Percentiles rank a stretch among this genome's conserved stretches.
These are phyloP conservation scores for Stagonosporopsis cucurbitacearum DNA, from an alignment of 2,329 filamentous ascomycete species.

Conservation along the genomic window DNA sequence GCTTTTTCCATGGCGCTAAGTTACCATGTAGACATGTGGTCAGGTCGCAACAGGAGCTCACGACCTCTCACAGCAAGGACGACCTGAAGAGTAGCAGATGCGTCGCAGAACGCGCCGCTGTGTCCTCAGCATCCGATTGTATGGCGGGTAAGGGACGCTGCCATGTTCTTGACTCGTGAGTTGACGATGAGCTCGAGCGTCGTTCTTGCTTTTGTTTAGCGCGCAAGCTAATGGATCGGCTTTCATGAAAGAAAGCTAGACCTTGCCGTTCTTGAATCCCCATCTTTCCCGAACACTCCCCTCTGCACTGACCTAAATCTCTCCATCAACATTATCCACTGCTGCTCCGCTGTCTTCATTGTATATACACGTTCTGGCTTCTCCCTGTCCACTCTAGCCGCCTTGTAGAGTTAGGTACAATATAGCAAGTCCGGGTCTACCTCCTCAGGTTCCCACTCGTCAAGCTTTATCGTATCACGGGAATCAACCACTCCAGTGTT, in stretches of 20 bases:
- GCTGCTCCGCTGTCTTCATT: background rate
- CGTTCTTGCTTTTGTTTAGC: slow-evolving; percentile 8
- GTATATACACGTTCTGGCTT: background rate
- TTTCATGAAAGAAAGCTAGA: slow-evolving; percentile 1
- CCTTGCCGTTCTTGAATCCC: background rate
- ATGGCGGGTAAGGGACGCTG: background rate
- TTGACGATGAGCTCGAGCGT: slow-evolving; percentile 8
- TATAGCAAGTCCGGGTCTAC: background rate
- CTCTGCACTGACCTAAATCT: background rate
- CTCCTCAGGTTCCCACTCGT: slow-evolving; percentile 10
- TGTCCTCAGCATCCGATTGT: background rate
- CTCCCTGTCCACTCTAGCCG: background rate
- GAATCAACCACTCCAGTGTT: slow-evolving; percentile 1
- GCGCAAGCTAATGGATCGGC: slow-evolving; percentile 1
- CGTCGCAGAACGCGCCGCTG: background rate
- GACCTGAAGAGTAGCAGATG: too few relatives aligned
- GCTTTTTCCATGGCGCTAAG: background rate
- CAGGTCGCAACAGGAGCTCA: background rate
- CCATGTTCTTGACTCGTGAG: background rate
- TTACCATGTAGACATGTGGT: background rate
- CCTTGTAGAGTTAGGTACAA: background rate
- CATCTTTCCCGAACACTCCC: background rate
- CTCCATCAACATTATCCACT: background rate
- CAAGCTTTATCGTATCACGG: background rate
- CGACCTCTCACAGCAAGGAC: background rate